These are phyloP conservation scores for Grigorovia jiainica DNA, from an alignment of 805 yeast genomes.

Conservation along the genomic window DNA sequence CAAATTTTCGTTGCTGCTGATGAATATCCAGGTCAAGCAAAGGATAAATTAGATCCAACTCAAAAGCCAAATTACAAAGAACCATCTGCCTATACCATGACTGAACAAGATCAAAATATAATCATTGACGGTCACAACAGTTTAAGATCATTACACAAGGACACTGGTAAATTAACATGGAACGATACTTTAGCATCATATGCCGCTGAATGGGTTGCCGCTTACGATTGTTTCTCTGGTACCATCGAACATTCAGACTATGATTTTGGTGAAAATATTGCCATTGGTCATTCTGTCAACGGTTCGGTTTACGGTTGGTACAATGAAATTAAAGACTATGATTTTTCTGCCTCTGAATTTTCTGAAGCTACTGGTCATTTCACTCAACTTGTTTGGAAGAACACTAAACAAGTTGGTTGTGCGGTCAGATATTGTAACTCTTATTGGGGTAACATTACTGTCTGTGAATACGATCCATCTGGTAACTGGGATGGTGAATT, in stretches of 20 bases:
- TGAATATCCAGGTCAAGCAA: background rate
- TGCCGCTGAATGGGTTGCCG: conserved; percentile 43
- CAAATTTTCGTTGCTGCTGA: background rate
- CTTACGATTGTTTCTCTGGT: conserved; percentile 46
- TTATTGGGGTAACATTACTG: conserved; percentile 50
- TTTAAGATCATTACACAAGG: conserved; percentile 32
- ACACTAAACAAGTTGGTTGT: conserved; percentile 57
- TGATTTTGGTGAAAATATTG: conserved; percentile 66
- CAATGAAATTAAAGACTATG: conserved; percentile 48
- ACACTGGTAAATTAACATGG: conserved; percentile 38
- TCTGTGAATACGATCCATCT: conserved; percentile 66
- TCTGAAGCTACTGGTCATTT: conserved; percentile 50
- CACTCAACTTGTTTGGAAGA: conserved; percentile 71
- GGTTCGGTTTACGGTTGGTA: conserved; percentile 65
- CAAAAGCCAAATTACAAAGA: background rate
- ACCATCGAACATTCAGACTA: conserved; percentile 48
- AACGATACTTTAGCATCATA: conserved; percentile 34
- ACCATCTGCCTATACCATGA: background rate
- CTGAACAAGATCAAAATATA: background rate
- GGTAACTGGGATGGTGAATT: conserved; percentile 61
- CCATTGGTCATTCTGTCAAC: conserved; percentile 42
- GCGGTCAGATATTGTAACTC: conserved; percentile 51
- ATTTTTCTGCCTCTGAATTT: conserved; percentile 41
- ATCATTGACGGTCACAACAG: conserved; percentile 24
- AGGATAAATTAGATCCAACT: conserved; percentile 1